phyloP scores from a whole-genome alignment of 1,284 basidiomycete species.

The Farysia itapuensis region DNA sequence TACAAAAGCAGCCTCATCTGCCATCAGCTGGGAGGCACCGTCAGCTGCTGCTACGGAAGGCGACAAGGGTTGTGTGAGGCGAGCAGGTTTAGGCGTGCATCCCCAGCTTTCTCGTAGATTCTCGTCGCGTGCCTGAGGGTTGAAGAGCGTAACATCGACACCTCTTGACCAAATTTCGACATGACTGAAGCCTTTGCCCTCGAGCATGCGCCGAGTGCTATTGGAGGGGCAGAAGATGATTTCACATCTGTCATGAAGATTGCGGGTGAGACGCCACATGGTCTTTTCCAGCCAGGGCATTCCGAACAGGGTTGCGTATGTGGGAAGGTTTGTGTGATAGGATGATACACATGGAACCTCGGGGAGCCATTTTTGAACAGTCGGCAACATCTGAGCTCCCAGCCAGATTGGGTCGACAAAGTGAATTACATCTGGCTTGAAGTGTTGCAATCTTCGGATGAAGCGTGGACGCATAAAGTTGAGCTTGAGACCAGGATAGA shows the following conservation, averaged over 20 bases:
- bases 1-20: slow-evolving; percentile 22
- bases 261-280: slow-evolving; percentile 60
- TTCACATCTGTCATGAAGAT: slow-evolving; percentile 56
- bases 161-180: slow-evolving; percentile 65
- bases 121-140: slow-evolving; percentile 61
- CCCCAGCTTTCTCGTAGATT: slow-evolving; percentile 63
- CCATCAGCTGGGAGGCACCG: slow-evolving; percentile 11
- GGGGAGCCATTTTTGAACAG: slow-evolving; percentile 59
- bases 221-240: slow-evolving; percentile 66
- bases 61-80: slow-evolving; percentile 56
- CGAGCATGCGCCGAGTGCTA: slow-evolving; percentile 64
- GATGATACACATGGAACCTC: slow-evolving; percentile 64
- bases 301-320: slow-evolving; percentile 66
- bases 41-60: slow-evolving; percentile 28
- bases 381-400: slow-evolving; percentile 61
- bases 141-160: slow-evolving; percentile 44
- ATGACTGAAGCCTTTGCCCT: slow-evolving; percentile 62
- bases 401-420: slow-evolving; percentile 66
- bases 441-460: slow-evolving; percentile 61
- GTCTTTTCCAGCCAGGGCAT: slow-evolving; percentile 64
- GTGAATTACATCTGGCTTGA: slow-evolving; percentile 65
- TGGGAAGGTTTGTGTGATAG: slow-evolving; percentile 67
- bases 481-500: slow-evolving; percentile 66
- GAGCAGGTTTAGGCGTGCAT: slow-evolving; percentile 46
- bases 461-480: slow-evolving; percentile 67